A percentile compares a stretch with the other conserved stretches of the same genome.
Evolutionary conservation across 192 early-diverging fungal species (phyloP).

Genomic region (Coemansia asiatica): DNA sequence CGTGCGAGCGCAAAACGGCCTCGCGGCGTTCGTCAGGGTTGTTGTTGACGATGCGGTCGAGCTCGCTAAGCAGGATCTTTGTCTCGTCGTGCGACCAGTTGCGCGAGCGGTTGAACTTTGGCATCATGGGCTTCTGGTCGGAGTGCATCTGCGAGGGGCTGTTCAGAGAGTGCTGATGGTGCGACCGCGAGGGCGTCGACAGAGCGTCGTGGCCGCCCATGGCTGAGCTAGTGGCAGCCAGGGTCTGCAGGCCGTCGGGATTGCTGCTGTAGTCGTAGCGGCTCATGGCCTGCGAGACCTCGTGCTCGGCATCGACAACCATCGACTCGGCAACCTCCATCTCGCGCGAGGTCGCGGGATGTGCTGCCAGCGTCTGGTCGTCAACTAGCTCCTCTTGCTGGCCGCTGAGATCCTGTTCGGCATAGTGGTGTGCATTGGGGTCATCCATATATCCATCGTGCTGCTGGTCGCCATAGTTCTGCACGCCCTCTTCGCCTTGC

Average conservation of each 20-base stretch:
- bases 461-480: conserved; percentile 28
- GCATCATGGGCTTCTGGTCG: conserved; percentile 55
- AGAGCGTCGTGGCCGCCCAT: conserved; percentile 31
- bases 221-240: conserved; percentile 54
- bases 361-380: conserved; percentile 52
- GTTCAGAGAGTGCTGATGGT: conserved; percentile 18
- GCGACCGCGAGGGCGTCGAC: conserved; percentile 21
- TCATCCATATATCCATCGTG: conserved; percentile 37
- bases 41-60: conserved; percentile 50
- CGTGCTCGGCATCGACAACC: conserved; percentile 42
- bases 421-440: conserved; percentile 27
- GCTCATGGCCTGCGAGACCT: conserved; percentile 43
- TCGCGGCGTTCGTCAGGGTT: conserved; percentile 54
- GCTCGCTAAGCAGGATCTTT: conserved; percentile 48
- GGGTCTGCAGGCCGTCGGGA: conserved; percentile 53
- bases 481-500: conserved; percentile 10
- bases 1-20: conserved; percentile 41
- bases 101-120: conserved; percentile 56
- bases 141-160: conserved; percentile 32
- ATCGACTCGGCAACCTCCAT: conserved; percentile 43
- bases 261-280: conserved; percentile 43
- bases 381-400: conserved; percentile 31
- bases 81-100: conserved; percentile 57
- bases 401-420: conserved; percentile 15
- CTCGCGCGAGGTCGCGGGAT: conserved; percentile 48